Percentiles rank a stretch among this genome's conserved stretches.
These are phyloP conservation scores for Dictyostelium intermedium DNA, from an alignment of 78 protist genomes.

Conservation along the genomic window DNA sequence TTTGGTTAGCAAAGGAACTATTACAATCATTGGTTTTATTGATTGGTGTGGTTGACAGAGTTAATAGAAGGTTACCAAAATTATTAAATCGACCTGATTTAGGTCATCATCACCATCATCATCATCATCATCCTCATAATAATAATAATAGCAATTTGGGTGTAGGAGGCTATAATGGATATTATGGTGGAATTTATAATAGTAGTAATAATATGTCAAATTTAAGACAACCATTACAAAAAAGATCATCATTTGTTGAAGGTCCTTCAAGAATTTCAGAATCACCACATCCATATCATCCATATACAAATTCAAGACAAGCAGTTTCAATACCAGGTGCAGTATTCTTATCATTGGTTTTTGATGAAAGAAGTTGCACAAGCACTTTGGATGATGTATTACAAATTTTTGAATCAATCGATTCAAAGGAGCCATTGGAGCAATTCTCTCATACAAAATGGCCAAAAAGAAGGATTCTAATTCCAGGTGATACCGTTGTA, in stretches of 20 bases:
- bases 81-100: constrained; percentile 61
- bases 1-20: constrained; percentile 72
- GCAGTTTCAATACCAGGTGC: constrained; percentile 68
- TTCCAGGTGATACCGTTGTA: constrained; percentile 82
- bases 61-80: constrained; percentile 66
- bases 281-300: constrained; percentile 74
- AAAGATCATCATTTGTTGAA: constrained; percentile 65
- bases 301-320: constrained; percentile 61
- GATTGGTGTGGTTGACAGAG: constrained; percentile 66
- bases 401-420: constrained; percentile 45
- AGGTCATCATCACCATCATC: background rate
- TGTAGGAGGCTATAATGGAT: background rate
- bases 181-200: background rate
- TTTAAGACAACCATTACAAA: constrained; percentile 62
- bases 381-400: constrained; percentile 32
- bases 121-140: background rate
- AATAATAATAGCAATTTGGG: background rate
- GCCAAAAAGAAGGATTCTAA: constrained; percentile 80
- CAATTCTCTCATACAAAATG: constrained; percentile 52
- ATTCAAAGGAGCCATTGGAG: constrained; percentile 61
- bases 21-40: constrained; percentile 56
- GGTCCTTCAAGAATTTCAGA: constrained; percentile 69
- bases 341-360: constrained; percentile 66
- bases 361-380: constrained; percentile 60
- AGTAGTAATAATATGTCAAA: background rate